phyloP scores from a whole-genome alignment of 75 land plant genomes.

The Chamaecyparis obtusa region DNA sequence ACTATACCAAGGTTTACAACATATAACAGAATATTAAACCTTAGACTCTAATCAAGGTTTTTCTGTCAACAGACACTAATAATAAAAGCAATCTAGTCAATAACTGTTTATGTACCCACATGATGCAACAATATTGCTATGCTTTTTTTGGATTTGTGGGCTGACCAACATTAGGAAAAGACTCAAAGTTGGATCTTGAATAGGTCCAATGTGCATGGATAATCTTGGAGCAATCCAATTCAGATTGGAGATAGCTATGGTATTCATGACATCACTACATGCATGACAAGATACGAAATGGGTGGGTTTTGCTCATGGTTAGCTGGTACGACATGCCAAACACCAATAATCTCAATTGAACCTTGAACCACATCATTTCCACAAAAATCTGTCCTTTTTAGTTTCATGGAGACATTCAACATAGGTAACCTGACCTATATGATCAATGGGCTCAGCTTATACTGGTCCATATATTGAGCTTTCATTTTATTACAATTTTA shows the following conservation, averaged over 20 bases:
- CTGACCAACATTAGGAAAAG: neutral
- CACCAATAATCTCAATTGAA: too few species aligned
- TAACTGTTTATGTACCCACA: neutral
- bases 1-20: too few species aligned
- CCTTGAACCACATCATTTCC: too few species aligned
- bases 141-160: neutral
- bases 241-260: neutral
- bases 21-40: too few species aligned
- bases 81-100: neutral
- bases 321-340: too few species aligned
- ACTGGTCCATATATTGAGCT: too few species aligned
- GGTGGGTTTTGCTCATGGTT: too few species aligned
- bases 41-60: too few species aligned
- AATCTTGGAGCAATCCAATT: neutral
- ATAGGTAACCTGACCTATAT: neutral
- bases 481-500: too few species aligned
- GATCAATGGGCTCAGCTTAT: neutral
- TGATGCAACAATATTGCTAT: neutral
- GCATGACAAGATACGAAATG: too few species aligned
- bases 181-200: constrained; percentile 1
- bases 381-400: too few species aligned
- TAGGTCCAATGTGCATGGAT: neutral
- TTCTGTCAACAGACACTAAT: too few species aligned
- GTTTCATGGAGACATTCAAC: neutral
- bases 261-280: neutral